Conservation (phyloP, 2,329 filamentous ascomycete genomes). For the Colletotrichum sidae region DNA sequence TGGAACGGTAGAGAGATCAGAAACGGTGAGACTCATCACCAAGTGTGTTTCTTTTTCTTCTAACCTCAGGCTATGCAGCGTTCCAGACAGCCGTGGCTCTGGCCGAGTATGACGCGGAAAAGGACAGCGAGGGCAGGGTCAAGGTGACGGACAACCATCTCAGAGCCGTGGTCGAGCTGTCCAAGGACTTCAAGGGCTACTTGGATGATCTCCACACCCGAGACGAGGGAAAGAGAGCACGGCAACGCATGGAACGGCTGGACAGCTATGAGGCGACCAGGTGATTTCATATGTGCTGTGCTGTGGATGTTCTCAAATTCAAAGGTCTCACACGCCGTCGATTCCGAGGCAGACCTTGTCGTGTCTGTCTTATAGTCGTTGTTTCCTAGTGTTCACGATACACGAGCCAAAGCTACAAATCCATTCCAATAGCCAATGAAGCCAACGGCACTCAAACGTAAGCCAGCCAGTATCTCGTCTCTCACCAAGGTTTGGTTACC, state of each 20-base stretch:
- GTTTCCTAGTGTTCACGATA: too few relatives aligned
- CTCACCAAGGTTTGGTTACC: too few relatives aligned
- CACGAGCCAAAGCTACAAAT: too few relatives aligned
- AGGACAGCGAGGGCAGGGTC: conserved; percentile 35
- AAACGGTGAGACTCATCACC: conserved; percentile 37
- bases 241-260: conserved; percentile 10
- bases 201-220: conserved; percentile 22
- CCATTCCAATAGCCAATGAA: too few relatives aligned
- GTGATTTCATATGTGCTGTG: too few relatives aligned
- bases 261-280: neutral
- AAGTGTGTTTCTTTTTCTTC: neutral
- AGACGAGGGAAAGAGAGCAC: conserved; percentile 14
- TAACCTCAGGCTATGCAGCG: conserved; percentile 2
- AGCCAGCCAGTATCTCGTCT: too few relatives aligned
- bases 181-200: conserved; percentile 38
- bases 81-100: conserved; percentile 48
- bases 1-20: conserved; percentile 44
- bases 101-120: conserved; percentile 37
- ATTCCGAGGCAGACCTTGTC: too few relatives aligned
- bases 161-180: conserved; percentile 36
- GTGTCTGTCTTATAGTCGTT: too few relatives aligned
- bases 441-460: too few relatives aligned
- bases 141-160: conserved; percentile 38
- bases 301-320: too few relatives aligned
- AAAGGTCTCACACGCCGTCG: too few relatives aligned